Percentiles rank a stretch among this genome's conserved stretches.
Evolutionary conservation across 305 asterid genomes (phyloP).

Genomic region (Solanum hybrid): DNA sequence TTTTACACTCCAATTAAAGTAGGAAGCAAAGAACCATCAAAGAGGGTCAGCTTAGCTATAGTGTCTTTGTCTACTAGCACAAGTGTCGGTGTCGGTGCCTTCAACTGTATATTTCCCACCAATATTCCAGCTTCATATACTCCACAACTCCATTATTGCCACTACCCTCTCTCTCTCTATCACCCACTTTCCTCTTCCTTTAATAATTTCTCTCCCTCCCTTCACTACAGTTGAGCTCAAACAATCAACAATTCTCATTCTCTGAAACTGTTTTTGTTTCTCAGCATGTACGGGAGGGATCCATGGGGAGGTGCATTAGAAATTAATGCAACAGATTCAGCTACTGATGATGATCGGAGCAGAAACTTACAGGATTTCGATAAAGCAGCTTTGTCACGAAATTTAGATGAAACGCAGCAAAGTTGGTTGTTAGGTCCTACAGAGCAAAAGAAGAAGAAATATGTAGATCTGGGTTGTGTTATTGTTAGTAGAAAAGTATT

Average conservation of each 20-base stretch:
- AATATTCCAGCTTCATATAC: background rate
- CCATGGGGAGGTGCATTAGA: constrained; percentile 95
- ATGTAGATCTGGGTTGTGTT: constrained; percentile 93
- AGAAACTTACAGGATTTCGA: constrained; percentile 46
- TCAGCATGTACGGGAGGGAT: constrained; percentile 67
- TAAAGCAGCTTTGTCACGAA: constrained; percentile 83
- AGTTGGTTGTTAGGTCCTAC: constrained; percentile 94
- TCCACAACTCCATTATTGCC: background rate
- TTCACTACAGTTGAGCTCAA: background rate
- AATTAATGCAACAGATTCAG: constrained; percentile 60
- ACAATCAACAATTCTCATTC: background rate
- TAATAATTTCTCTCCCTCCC: background rate
- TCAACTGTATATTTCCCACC: background rate
- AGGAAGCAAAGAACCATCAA: background rate
- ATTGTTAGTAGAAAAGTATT: constrained; percentile 76
- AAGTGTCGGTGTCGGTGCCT: constrained; percentile 1
- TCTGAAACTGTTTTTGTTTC: background rate
- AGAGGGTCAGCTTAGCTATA: background rate
- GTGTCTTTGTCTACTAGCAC: background rate
- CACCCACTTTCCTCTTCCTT: background rate
- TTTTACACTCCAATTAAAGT: background rate
- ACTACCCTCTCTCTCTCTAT: background rate
- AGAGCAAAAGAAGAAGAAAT: constrained; percentile 64
- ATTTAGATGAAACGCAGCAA: constrained; percentile 91
- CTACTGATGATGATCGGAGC: constrained; percentile 79